Evolutionary conservation across 179 eudicot species (phyloP), one percentile per base, ranked within the genome.

Genomic region (Beta macrorhiza): DNA sequence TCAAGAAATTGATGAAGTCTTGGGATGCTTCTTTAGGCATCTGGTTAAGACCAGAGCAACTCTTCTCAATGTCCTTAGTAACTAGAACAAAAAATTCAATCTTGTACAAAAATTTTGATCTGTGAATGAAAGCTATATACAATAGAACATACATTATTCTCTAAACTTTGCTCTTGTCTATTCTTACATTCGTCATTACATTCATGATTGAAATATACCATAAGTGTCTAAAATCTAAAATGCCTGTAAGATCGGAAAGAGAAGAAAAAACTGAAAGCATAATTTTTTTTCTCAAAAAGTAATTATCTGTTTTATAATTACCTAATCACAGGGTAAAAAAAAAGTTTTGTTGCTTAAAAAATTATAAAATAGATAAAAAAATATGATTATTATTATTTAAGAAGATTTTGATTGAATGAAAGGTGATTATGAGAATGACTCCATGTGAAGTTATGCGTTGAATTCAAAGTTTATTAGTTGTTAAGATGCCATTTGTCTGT

Each of bases 41-140:
- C 56, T 86, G 49, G 88, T 87, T 16, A 86, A 85, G 76, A 79
- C 89, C 17, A 84, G 90, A 83, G 86, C 85, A 51, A 82, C 87
- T 71, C 87, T 87, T 61, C 89, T 89, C 61, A 86, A 86, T 77
- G 78, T 83, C 78, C 78, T 87, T 63, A 84, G 82, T 55, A 67
- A 78, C 49, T 89, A 85, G 82, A 80, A 57, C 17, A 29, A 59
- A 7, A 77, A 61, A n/a, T 20, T 47, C 2, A 29, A 29, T 29
- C 32, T 0, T 76, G 80, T 70, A 62, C 72, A 70, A 16, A 57
- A 47, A 12, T 5, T 68, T 68, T 68, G 52, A 68, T 44, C 16
- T 16, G 20, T 42, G 20, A 68, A 62, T 58, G 62, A 58, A 58
- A 58, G n/a, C 5, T 17, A 42, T 44, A 29, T 29, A 29, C 20